phyloP scores from a whole-genome alignment of 257 asterid genomes.

The Plantago major region DNA sequence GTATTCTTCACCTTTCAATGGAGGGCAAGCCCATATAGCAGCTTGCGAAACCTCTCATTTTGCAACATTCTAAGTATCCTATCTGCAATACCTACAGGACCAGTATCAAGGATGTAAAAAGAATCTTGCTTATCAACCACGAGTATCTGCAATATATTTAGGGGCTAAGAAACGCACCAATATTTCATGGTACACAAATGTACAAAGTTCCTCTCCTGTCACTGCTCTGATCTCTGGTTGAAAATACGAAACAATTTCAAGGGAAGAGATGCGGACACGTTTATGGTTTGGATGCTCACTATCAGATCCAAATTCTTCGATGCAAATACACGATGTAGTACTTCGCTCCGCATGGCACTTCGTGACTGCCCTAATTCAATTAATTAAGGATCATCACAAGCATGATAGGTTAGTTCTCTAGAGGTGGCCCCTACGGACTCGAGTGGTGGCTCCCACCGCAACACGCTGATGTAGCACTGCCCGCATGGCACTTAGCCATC shows the following conservation, averaged over 20 bases:
- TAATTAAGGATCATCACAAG: too few relatives aligned
- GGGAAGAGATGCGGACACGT: conserved; percentile 86
- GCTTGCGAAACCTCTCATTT: conserved; percentile 86
- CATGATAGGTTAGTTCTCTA: too few relatives aligned
- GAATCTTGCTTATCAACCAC: conserved; percentile 11
- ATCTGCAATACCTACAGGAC: conserved; percentile 45
- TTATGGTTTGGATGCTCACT: conserved; percentile 92
- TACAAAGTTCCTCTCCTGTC: conserved; percentile 95
- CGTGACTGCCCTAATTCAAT: too few relatives aligned
- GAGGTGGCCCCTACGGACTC: too few relatives aligned
- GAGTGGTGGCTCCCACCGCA: too few relatives aligned
- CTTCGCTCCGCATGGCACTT: too few relatives aligned
- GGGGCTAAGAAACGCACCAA: conserved; percentile 53
- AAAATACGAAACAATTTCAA: conserved; percentile 97
- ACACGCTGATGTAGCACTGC: too few relatives aligned
- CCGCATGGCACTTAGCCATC: too few relatives aligned
- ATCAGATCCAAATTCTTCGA: conserved; percentile 96
- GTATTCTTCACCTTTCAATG: conserved; percentile 93
- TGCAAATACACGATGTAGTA: too few relatives aligned
- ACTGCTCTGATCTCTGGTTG: conserved; percentile 90
- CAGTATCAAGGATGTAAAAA: not conserved
- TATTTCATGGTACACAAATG: conserved; percentile 94
- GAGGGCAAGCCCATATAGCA: conserved; percentile 99
- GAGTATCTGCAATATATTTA: conserved; percentile 10
- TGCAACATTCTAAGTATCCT: conserved; percentile 94